phyloP scores from a whole-genome alignment of 2,329 filamentous ascomycete species.

The Aureobasidium sp. region DNA sequence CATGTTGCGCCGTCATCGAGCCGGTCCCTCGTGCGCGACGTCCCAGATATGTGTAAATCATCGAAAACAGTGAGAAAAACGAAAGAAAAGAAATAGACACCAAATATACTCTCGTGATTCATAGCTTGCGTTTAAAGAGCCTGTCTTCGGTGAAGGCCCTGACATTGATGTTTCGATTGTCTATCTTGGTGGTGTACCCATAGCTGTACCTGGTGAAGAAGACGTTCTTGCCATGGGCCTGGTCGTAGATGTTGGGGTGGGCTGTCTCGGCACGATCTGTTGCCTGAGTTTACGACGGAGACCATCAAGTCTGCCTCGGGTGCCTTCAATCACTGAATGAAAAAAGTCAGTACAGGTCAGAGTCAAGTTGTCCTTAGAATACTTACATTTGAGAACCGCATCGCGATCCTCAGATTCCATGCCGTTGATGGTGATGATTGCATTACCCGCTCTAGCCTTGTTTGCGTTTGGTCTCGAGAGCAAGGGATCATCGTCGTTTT shows the following conservation, averaged over 20 bases:
- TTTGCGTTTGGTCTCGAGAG: constrained; percentile 37
- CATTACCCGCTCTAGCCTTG: constrained; percentile 40
- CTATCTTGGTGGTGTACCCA: constrained; percentile 1
- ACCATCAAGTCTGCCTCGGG: constrained; percentile 11
- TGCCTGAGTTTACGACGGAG: constrained; percentile 13
- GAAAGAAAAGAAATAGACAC: background rate
- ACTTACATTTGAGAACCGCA: constrained; percentile 64
- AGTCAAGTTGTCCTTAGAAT: background rate
- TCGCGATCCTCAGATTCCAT: constrained; percentile 63
- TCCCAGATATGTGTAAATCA: background rate
- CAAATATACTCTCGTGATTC: constrained; percentile 6
- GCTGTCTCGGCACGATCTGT: constrained; percentile 11
- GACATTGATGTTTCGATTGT: background rate
- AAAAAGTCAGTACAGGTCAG: background rate
- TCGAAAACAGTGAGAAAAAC: background rate
- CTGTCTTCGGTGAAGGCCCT: background rate
- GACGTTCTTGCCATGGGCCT: constrained; percentile 7
- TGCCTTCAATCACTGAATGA: constrained; percentile 15
- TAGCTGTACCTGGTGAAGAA: constrained; percentile 11
- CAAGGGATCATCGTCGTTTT: constrained; percentile 59
- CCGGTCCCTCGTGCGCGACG: background rate
- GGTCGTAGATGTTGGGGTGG: background rate
- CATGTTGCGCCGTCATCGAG: background rate
- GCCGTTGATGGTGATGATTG: constrained; percentile 36
- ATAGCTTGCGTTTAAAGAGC: background rate